Percentiles rank a stretch among this genome's conserved stretches.
Conservation (phyloP, 768 basidiomycete species). For the Tylopilus felleus region DNA sequence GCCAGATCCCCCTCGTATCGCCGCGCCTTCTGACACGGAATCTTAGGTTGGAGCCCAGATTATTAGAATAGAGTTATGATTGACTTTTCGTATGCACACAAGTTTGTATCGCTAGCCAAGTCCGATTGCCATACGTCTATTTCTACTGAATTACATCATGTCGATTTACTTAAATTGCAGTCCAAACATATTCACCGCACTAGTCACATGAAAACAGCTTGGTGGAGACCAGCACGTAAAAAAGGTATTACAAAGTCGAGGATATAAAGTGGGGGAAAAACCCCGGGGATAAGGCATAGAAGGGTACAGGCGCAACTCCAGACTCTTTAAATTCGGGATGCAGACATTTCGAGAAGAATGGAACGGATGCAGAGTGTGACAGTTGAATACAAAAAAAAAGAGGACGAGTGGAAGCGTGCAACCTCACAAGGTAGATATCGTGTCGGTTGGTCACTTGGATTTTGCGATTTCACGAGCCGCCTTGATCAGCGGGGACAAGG, state of each 20-base stretch:
- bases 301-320: conserved; percentile 14
- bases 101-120: conserved; percentile 4
- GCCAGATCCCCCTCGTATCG: neutral
- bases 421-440: conserved; percentile 12
- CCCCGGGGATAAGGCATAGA: conserved; percentile 9
- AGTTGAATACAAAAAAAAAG: conserved; percentile 17
- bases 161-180: conserved; percentile 10
- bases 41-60: conserved; percentile 47
- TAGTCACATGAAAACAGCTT: conserved; percentile 13
- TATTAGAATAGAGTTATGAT: conserved; percentile 24
- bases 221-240: conserved; percentile 15
- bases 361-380: conserved; percentile 17
- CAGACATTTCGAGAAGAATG: conserved; percentile 14
- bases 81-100: no score
- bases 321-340: conserved; percentile 8
- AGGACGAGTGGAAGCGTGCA: neutral
- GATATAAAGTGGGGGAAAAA: conserved; percentile 21
- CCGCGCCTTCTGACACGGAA: conserved; percentile 3
- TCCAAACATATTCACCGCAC: conserved; percentile 5
- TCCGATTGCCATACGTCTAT: neutral
- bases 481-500: conserved; percentile 86
- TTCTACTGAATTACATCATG: conserved; percentile 12
- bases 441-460: conserved; percentile 34
- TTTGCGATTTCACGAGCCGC: conserved; percentile 86
- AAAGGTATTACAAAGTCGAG: conserved; percentile 32